Evolutionary conservation across 176 grass and related monocot species (phyloP), one percentile per base, ranked within the genome.

Genomic region (Chloris gayana): DNA sequence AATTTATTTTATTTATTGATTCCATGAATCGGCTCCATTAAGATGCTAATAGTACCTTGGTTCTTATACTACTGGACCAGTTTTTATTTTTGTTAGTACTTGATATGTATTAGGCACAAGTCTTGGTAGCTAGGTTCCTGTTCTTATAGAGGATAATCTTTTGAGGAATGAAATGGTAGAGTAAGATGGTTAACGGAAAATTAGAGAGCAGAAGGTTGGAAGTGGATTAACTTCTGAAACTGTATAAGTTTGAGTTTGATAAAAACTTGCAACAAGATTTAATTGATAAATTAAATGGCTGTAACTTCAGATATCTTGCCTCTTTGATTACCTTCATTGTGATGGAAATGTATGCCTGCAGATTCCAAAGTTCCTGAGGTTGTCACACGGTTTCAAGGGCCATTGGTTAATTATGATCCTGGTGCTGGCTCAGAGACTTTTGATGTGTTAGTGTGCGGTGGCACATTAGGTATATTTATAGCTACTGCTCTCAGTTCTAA

Each of bases 401-500:
- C 83, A 77, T 87, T 74, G 46, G 46, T 44, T 54, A 49, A 82
- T 75, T 75, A 42, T 66, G 76, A 87, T 76, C 9, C 35, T 47
- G 80, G 68, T 67, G 54, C 72, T 74, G 62, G 70, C 76, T 77
- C 64, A 82, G 74, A 75, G 46, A 67, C 72, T 46, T 95, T 91
- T 74, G 96, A 98, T 84, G 88, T 95, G 69, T 75, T 98, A 78
- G 90, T 95, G 29, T 98, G 96, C 47, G 96, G 96, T 84, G 96
- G 95, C 69, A 98, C 92, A 73, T 84, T 98, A 75, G 92, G 95
- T 83, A 95, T 98, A 78, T 98, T 98, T 86, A 65, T 95, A 63
- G 95, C 96, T 80, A 98, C 90, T 24, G 90, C 88, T 67, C 95
- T 98, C 61, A 86, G 84, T 83, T 89, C 87, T 85, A 95, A 87